Conservation (phyloP, 495 filamentous ascomycete species). For the Aspergillus bridgeri region DNA sequence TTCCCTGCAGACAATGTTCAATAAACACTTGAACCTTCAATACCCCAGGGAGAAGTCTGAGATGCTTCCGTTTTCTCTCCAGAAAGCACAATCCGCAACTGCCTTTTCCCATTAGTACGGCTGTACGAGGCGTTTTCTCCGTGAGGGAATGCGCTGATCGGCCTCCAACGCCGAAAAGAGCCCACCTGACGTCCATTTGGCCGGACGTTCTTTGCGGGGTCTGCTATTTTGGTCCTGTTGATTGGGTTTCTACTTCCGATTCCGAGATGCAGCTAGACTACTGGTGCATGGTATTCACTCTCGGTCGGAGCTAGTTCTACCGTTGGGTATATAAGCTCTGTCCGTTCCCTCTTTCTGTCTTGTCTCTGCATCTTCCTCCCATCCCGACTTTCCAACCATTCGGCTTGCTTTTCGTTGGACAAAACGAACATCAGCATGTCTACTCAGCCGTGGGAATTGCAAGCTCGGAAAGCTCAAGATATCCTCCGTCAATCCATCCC, state of each 20-base stretch:
- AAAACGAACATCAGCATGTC: conserved; percentile 21
- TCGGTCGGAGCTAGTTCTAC: not conserved
- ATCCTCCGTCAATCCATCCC: conserved; percentile 36
- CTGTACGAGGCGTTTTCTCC: no score
- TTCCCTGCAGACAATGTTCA: no score
- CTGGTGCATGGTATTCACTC: not conserved
- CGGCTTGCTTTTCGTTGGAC: no score
- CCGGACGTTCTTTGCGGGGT: no score
- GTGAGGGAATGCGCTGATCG: not conserved
- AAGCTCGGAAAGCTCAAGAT: conserved; percentile 34
- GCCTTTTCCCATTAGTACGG: no score
- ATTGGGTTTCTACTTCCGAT: not conserved
- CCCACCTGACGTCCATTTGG: not conserved
- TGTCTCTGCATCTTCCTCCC: not conserved
- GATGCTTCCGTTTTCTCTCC: no score
- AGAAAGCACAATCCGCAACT: no score
- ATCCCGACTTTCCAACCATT: not conserved
- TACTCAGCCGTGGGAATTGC: conserved; percentile 21
- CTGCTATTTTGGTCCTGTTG: not conserved
- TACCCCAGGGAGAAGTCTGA: not conserved
- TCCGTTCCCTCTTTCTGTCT: not conserved
- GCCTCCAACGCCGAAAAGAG: not conserved
- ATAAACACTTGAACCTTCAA: no score
- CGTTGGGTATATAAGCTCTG: not conserved
- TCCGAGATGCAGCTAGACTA: not conserved